Conservation (phyloP, 371 early-diverging fungal genomes). For the Syncephalastrum contaminatum region DNA sequence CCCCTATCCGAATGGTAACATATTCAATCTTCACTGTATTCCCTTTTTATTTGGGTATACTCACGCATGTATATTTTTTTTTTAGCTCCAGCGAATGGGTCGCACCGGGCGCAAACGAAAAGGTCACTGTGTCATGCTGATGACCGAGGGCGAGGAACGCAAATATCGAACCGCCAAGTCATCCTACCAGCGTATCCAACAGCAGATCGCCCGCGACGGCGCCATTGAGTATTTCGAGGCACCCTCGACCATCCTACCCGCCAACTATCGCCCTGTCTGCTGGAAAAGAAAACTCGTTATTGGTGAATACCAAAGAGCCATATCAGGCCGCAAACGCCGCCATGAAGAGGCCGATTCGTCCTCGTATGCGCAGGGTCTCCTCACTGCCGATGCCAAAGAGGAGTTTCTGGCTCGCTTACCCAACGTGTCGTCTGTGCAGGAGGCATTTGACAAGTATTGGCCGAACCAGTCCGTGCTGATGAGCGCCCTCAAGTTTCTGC, state of each 20-base stretch:
- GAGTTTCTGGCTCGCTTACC: conserved; percentile 12
- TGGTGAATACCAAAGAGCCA: conserved; percentile 17
- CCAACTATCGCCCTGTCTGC: conserved; percentile 44
- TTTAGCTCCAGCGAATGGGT: conserved; percentile 89
- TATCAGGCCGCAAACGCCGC: not conserved
- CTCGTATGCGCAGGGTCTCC: conserved; percentile 16
- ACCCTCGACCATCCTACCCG: conserved; percentile 49
- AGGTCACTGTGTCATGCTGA: conserved; percentile 78
- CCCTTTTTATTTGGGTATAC: too few species aligned
- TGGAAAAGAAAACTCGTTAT: conserved; percentile 26
- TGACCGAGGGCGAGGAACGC: conserved; percentile 80
- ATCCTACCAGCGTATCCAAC: conserved; percentile 60
- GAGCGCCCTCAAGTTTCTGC: conserved; percentile 16
- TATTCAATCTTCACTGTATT: not conserved
- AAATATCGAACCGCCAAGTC: conserved; percentile 62
- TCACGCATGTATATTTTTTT: conserved; percentile 5
- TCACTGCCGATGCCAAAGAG: conserved; percentile 8
- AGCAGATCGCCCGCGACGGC: conserved; percentile 30
- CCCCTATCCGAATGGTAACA: conserved; percentile 78
- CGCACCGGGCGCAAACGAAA: conserved; percentile 91
- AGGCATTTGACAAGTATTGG: conserved; percentile 21
- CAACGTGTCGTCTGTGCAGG: not conserved
- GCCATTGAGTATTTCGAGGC: conserved; percentile 16
- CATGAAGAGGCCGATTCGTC: conserved; percentile 2
- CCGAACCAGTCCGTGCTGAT: conserved; percentile 7